Evolutionary conservation across 768 basidiomycete genomes (phyloP), one percentile per base, ranked within the genome.

Genomic region (Suillus weaverae): DNA sequence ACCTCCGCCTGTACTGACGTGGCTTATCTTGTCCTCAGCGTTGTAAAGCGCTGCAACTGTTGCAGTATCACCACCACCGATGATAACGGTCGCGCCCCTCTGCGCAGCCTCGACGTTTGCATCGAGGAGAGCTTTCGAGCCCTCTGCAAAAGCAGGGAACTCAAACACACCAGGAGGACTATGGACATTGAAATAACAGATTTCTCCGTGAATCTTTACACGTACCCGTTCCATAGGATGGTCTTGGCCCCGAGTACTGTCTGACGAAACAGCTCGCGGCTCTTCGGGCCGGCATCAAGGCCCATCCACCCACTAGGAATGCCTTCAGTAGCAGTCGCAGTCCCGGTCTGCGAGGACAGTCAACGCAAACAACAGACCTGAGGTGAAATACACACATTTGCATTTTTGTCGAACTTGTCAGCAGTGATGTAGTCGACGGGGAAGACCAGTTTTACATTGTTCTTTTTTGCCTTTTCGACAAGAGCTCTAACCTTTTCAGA

Each of bases 161-260:
- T 99, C 97, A 77, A 99, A 99, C 44, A 99, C 97, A 70, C 97
- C 97, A 41, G 96, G 91, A 48, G 97, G 97, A 43, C 97, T 98
- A 73, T 70, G 74, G 54, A 30, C 62, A 36, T 33, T 18, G 51
- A 36, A 44, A 20, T 36, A 18, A 14, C 51, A 51, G 51, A 43
- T 32, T 57, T 16, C 10, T 46, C 8, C 22, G 26, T 54, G 35
- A 46, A 48, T 60, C 8, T 33, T 63, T 54, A 14, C 38, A 77
- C 84, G 73, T 68, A 90, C 92, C 92, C 92, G 70, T 95, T 95
- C 97, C 97, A 99, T 61, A 99, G 87, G 73, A 99, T 94, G 44
- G 97, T 99, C 85, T 94, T 97, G 60, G 94, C 83, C 72, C 91
- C 87, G 61, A 91, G 75, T 61, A 99, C 96, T 11, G 95, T 87